Conservation (phyloP, 2,329 filamentous ascomycete genomes). For the Pezicula rhizophila region DNA sequence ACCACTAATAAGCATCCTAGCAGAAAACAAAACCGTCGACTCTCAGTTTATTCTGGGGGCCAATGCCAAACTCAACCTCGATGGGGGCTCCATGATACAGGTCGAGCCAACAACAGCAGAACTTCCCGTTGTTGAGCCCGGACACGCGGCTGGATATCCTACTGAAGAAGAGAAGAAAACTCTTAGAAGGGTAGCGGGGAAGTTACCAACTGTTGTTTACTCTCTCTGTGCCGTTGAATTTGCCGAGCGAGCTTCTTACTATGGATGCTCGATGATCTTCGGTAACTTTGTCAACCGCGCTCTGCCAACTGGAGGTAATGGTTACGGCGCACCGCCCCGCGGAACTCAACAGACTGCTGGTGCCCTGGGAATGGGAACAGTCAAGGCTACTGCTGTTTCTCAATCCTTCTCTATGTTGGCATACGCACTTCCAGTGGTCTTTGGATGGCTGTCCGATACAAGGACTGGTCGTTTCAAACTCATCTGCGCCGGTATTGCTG, state of each 20-base stretch:
- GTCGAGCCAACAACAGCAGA: constrained; percentile 3
- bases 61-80: constrained; percentile 9
- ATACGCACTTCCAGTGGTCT: constrained; percentile 41
- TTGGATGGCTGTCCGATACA: constrained; percentile 54
- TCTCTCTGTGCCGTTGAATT: constrained; percentile 68
- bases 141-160: constrained; percentile 5
- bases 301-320: constrained; percentile 41
- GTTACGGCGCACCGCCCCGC: constrained; percentile 30
- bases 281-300: constrained; percentile 58
- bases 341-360: constrained; percentile 36
- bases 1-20: no score
- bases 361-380: constrained; percentile 52
- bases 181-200: constrained; percentile 57
- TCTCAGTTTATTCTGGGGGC: constrained; percentile 8
- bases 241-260: constrained; percentile 74
- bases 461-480: constrained; percentile 61
- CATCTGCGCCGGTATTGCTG: constrained; percentile 39
- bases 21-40: constrained; percentile 10
- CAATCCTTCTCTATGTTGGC: constrained; percentile 47
- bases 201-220: constrained; percentile 60
- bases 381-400: constrained; percentile 44
- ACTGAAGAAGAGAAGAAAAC: constrained; percentile 57
- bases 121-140: constrained; percentile 26
- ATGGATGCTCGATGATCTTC: constrained; percentile 56
- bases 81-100: constrained; percentile 12